Conservation (phyloP, 345 rosid genomes). For the Cardamine chenopodiifolia region DNA sequence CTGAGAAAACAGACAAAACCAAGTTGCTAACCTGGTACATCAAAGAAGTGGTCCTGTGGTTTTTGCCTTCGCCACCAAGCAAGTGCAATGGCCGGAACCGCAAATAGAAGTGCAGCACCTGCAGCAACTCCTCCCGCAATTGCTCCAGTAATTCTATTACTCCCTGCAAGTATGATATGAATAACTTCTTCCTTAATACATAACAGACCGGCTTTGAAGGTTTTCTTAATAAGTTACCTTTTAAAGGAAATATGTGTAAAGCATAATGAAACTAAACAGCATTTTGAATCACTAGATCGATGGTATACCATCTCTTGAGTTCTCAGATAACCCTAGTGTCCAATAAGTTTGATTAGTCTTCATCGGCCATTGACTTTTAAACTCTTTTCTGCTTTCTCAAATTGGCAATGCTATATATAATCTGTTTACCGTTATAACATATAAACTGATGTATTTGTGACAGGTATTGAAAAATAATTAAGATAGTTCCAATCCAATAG, state of each 20-base stretch:
- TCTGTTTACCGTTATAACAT: neutral
- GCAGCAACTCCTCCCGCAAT: constrained; percentile 99
- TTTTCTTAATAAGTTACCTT: neutral
- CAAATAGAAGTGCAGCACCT: constrained; percentile 92
- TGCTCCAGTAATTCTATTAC: constrained; percentile 64
- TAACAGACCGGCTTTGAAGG: neutral
- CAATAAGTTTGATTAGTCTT: neutral
- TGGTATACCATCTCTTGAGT: too few relatives aligned
- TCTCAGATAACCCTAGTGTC: neutral
- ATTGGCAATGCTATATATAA: neutral
- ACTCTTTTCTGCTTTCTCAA: neutral
- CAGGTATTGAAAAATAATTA: neutral
- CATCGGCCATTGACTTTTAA: too few relatives aligned
- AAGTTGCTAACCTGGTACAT: constrained; percentile 81
- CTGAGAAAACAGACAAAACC: constrained; percentile 13
- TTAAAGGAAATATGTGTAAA: neutral
- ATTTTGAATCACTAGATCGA: neutral
- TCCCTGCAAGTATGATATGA: constrained; percentile 51
- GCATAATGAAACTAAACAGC: neutral
- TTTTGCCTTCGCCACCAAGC: constrained; percentile 71
- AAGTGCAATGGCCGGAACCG: constrained; percentile 86
- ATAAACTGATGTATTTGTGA: neutral
- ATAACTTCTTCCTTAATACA: constrained; percentile 29
- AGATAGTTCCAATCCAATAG: neutral
- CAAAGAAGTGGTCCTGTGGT: constrained; percentile 90